Evolutionary conservation across 352 stramenopile species (phyloP).

Genomic region (Lagenidium giganteum): DNA sequence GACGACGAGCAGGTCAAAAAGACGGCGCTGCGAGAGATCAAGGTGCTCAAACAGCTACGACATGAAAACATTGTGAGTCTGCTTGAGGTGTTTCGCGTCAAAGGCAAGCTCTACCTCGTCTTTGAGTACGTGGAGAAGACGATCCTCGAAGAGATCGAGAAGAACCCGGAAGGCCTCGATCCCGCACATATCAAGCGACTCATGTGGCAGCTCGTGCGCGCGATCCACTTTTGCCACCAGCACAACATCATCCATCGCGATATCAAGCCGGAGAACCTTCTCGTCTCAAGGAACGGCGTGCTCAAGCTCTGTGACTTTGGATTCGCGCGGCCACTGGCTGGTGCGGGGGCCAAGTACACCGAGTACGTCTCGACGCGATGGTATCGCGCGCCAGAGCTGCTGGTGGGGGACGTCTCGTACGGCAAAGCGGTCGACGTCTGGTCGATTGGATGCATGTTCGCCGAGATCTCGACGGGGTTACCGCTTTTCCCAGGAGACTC

Average conservation of each 20-base stretch:
- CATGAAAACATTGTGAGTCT: slow-evolving; percentile 88
- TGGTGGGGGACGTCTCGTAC: slow-evolving; percentile 87
- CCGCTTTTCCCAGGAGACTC: slow-evolving; percentile 96
- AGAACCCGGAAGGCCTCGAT: slow-evolving; percentile 77
- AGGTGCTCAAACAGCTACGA: slow-evolving; percentile 80
- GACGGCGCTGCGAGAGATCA: slow-evolving; percentile 79
- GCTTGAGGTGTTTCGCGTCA: slow-evolving; percentile 82
- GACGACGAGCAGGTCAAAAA: slow-evolving; percentile 89
- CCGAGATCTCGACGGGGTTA: slow-evolving; percentile 94
- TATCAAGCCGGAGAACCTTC: slow-evolving; percentile 93
- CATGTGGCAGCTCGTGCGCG: slow-evolving; percentile 81
- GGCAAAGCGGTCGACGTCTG: slow-evolving; percentile 97
- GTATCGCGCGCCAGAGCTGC: slow-evolving; percentile 94
- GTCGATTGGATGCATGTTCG: slow-evolving; percentile 95
- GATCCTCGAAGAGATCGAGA: slow-evolving; percentile 87
- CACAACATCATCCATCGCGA: slow-evolving; percentile 96
- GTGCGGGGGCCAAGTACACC: slow-evolving; percentile 67
- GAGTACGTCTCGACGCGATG: slow-evolving; percentile 93
- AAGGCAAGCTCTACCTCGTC: slow-evolving; percentile 78
- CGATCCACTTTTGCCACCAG: slow-evolving; percentile 92
- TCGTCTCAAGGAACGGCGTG: slow-evolving; percentile 91
- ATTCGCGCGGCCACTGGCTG: slow-evolving; percentile 66
- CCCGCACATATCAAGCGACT: slow-evolving; percentile 57
- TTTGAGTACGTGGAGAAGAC: slow-evolving; percentile 90
- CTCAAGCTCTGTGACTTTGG: slow-evolving; percentile 94